Percentiles rank a stretch among this genome's conserved stretches.
These are phyloP conservation scores for Suhomyces sp. DNA, from an alignment of 805 yeast species.

Conservation along the genomic window DNA sequence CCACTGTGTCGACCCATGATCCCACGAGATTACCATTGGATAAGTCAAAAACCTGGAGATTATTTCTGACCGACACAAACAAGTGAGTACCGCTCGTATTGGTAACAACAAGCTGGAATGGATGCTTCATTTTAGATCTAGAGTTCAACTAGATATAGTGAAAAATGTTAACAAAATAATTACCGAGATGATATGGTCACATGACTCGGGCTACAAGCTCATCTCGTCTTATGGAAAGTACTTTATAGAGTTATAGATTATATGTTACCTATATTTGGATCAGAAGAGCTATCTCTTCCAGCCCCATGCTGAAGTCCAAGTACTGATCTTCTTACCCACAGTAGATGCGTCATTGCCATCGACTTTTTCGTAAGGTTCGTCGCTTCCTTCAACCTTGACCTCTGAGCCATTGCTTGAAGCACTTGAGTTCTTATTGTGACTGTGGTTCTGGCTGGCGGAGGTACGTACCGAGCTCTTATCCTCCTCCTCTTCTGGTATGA, in stretches of 20 bases:
- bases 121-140: conserved; percentile 55
- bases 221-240: neutral
- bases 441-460: neutral
- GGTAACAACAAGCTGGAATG: conserved; percentile 58
- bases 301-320: conserved; percentile 13
- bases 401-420: neutral
- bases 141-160: neutral
- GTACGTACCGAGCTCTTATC: neutral
- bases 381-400: neutral
- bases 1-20: conserved; percentile 61
- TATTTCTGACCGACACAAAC: conserved; percentile 57
- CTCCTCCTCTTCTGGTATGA: conserved; percentile 5
- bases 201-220: neutral
- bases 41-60: conserved; percentile 50
- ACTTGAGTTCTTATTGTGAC: neutral
- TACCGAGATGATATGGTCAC: conserved; percentile 1
- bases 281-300: conserved; percentile 10
- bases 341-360: conserved; percentile 1
- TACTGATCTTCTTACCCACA: conserved; percentile 3
- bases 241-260: neutral
- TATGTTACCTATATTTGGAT: neutral
- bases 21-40: conserved; percentile 45
- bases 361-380: conserved; percentile 4
- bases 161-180: neutral
- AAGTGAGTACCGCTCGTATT: conserved; percentile 45